These are phyloP conservation scores for Chalciporus chontae DNA, from an alignment of 768 basidiomycete species.

Conservation along the genomic window DNA sequence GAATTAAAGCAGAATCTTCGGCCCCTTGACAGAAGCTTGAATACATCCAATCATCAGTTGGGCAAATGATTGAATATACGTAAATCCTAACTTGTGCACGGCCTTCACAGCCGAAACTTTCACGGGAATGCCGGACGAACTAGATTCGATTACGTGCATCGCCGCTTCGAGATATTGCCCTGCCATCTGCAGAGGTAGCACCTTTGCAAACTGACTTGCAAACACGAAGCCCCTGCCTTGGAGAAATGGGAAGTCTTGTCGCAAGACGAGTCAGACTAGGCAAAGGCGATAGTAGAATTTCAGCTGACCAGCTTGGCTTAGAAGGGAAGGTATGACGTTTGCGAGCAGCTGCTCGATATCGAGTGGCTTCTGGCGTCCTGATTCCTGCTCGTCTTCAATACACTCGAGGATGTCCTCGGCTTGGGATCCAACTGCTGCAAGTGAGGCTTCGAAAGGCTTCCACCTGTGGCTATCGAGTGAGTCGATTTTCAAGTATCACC, in stretches of 20 bases:
- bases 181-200: slow-evolving; percentile 68
- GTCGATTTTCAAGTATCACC: background rate
- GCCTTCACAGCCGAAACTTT: slow-evolving; percentile 95
- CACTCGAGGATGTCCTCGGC: slow-evolving; percentile 72
- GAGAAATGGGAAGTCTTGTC: slow-evolving; percentile 80
- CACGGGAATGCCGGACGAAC: slow-evolving; percentile 72
- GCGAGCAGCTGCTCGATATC: slow-evolving; percentile 76
- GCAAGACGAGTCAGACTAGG: background rate
- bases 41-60: slow-evolving; percentile 8
- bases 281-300: background rate
- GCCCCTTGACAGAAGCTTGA: slow-evolving; percentile 67
- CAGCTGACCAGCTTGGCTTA: slow-evolving; percentile 63
- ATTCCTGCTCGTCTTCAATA: slow-evolving; percentile 70
- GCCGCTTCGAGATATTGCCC: slow-evolving; percentile 87
- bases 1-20: slow-evolving; percentile 50
- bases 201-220: slow-evolving; percentile 80
- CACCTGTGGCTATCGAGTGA: slow-evolving; percentile 54
- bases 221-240: slow-evolving; percentile 96
- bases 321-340: slow-evolving; percentile 73
- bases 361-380: slow-evolving; percentile 60
- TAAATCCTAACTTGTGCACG: slow-evolving; percentile 71
- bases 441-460: slow-evolving; percentile 83
- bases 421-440: slow-evolving; percentile 80
- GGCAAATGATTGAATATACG: background rate
- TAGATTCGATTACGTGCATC: slow-evolving; percentile 76